Conservation (phyloP, 257 asterid genomes). For the Jacaranda copaia region DNA sequence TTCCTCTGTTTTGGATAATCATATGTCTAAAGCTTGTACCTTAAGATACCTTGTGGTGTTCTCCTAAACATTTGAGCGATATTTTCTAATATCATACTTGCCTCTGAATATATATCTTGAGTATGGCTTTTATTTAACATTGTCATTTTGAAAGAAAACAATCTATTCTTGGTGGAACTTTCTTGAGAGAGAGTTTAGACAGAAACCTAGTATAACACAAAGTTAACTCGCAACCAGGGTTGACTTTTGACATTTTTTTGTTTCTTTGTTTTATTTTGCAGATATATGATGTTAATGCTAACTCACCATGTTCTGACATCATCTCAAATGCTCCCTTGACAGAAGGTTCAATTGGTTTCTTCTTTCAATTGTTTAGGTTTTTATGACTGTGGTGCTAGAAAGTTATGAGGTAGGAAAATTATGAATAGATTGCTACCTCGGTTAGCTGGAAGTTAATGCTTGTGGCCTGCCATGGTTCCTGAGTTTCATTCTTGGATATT, state of each 20-base stretch:
- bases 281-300: conserved; percentile 60
- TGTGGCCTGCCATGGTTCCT: conserved; percentile 27
- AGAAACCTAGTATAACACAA: too few species aligned
- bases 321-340: conserved; percentile 37
- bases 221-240: conserved; percentile 10
- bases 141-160: too few species aligned
- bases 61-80: background rate
- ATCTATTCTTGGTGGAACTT: too few species aligned
- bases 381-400: conserved; percentile 33
- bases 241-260: background rate
- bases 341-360: conserved; percentile 36
- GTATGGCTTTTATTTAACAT: too few species aligned
- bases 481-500: conserved; percentile 24
- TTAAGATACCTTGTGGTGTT: background rate
- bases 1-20: background rate
- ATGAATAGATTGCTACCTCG: conserved; percentile 24
- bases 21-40: background rate
- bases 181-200: too few species aligned
- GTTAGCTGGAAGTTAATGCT: conserved; percentile 29
- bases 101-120: too few species aligned
- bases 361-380: conserved; percentile 39
- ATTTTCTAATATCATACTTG: too few species aligned
- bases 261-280: conserved; percentile 24
- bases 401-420: conserved; percentile 38
- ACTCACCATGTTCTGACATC: conserved; percentile 47